Conservation (phyloP, 441 rosid genomes). For the Adansonia madagascariensis region DNA sequence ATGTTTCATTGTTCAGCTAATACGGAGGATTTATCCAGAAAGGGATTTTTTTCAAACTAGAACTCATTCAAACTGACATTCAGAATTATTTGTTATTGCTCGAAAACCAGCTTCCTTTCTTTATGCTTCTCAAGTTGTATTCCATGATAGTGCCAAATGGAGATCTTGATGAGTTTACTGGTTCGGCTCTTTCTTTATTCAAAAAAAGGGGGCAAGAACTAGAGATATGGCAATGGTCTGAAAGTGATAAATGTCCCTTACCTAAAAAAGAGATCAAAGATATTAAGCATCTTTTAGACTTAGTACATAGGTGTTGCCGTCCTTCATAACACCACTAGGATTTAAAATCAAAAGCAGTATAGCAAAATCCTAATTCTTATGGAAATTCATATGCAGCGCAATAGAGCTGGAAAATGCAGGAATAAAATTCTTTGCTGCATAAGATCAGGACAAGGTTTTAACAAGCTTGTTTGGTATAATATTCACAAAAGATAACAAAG, state of each 20-base stretch:
- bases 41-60: not conserved
- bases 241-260: not conserved
- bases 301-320: not conserved
- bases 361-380: not conserved
- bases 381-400: not conserved
- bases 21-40: not conserved
- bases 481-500: not conserved
- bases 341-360: not conserved
- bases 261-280: not conserved
- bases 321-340: not conserved
- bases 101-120: not conserved
- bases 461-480: not conserved
- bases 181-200: not conserved
- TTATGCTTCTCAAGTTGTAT: not conserved
- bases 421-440: not conserved
- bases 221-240: not conserved
- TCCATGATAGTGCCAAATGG: too few species aligned
- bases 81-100: not conserved
- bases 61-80: fast-evolving
- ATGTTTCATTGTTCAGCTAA: not conserved
- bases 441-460: too few species aligned
- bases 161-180: not conserved
- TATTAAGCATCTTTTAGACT: not conserved
- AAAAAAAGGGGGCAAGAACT: too few species aligned
- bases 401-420: not conserved